These are phyloP conservation scores for Suillus alpinus DNA, from an alignment of 768 basidiomycete species.

Conservation along the genomic window DNA sequence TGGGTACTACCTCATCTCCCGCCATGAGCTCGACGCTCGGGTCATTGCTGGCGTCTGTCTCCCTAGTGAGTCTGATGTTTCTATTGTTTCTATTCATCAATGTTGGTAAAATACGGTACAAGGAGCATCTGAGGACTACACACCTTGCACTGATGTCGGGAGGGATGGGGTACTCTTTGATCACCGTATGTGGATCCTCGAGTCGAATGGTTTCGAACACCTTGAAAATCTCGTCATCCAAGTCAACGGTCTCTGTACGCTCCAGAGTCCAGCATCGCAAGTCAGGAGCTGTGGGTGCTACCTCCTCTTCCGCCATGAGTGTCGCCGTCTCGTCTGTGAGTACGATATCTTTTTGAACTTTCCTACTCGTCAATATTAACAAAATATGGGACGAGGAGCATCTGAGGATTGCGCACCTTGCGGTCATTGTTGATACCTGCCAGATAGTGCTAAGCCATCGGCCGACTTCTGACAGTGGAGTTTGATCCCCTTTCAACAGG, in stretches of 20 bases:
- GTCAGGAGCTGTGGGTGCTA: conserved; percentile 17
- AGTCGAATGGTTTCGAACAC: no score
- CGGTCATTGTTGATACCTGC: not conserved
- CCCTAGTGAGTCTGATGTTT: conserved; percentile 36
- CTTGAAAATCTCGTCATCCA: not conserved
- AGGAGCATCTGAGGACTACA: no score
- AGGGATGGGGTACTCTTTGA: no score
- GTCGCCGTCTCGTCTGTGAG: not conserved
- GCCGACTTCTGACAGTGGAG: not conserved
- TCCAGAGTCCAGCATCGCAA: not conserved
- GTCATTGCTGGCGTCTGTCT: conserved; percentile 33
- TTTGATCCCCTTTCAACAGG: not conserved
- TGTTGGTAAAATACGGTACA: not conserved
- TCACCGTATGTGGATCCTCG: no score
- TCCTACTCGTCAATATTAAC: not conserved
- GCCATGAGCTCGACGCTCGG: conserved; percentile 34
- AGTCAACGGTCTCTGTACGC: not conserved
- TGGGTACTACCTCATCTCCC: conserved; percentile 19
- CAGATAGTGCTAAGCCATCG: not conserved
- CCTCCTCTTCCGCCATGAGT: conserved; percentile 25
- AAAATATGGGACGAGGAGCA: not conserved
- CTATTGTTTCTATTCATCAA: not conserved
- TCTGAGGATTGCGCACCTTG: not conserved
- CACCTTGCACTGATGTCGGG: no score
- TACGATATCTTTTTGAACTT: not conserved